Conservation (phyloP, 2,329 filamentous ascomycete species). For the Fusarium begoniae region DNA sequence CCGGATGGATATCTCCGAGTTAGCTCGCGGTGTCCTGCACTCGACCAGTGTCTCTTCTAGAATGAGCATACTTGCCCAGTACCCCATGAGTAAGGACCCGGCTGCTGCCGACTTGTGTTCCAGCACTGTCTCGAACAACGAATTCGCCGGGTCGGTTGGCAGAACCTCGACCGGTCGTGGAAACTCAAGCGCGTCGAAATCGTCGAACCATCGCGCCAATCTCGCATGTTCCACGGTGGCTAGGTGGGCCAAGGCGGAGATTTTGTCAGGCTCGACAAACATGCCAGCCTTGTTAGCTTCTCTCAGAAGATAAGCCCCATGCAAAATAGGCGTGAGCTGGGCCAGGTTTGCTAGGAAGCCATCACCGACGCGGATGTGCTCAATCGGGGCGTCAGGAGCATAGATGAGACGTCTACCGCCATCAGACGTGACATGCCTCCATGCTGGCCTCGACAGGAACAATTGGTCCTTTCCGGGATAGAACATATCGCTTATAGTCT, state of each 20-base stretch:
- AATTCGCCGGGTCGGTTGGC: slow-evolving; percentile 42
- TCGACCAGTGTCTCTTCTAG: slow-evolving; percentile 50
- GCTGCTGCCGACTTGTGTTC: slow-evolving; percentile 46
- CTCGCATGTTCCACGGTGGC: slow-evolving; percentile 44
- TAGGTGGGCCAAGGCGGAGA: slow-evolving; percentile 43
- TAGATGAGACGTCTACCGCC: slow-evolving; percentile 41
- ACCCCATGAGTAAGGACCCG: slow-evolving; percentile 49
- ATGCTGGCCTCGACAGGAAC: slow-evolving; percentile 50
- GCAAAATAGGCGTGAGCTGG: slow-evolving; percentile 47
- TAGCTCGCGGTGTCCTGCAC: slow-evolving; percentile 41
- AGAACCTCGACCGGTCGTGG: slow-evolving; percentile 41
- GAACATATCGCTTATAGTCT: slow-evolving; percentile 53
- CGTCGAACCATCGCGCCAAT: slow-evolving; percentile 47
- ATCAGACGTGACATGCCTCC: slow-evolving; percentile 48
- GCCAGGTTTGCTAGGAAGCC: slow-evolving; percentile 48
- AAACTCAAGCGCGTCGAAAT: slow-evolving; percentile 37
- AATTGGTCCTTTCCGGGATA: slow-evolving; percentile 47
- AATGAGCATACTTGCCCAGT: slow-evolving; percentile 53
- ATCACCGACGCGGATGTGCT: slow-evolving; percentile 44
- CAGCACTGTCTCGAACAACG: slow-evolving; percentile 48
- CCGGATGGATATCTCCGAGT: slow-evolving; percentile 41
- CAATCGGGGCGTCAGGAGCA: slow-evolving; percentile 30
- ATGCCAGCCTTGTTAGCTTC: slow-evolving; percentile 42
- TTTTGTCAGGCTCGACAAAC: slow-evolving; percentile 42
- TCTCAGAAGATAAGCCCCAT: slow-evolving; percentile 46